Evolutionary conservation across 306 rosid genomes (phyloP).

Genomic region (Spatholobus suberectus): DNA sequence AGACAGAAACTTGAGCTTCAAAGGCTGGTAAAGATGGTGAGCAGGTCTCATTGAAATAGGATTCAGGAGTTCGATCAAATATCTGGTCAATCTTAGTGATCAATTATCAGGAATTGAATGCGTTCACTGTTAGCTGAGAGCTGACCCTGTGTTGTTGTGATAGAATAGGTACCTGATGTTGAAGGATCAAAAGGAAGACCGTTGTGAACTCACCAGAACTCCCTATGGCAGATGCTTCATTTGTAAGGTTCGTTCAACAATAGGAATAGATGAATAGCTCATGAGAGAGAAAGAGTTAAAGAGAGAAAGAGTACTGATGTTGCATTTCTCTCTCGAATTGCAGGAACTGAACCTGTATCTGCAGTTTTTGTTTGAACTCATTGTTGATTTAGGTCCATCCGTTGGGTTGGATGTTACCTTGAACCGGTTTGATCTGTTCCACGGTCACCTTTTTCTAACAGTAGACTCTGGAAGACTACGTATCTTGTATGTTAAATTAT

Average conservation of each 20-base stretch:
- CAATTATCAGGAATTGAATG: no score
- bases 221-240: slow-evolving; percentile 84
- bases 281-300: background rate
- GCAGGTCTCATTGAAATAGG: no score
- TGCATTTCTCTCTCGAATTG: slow-evolving; percentile 42
- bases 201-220: slow-evolving; percentile 85
- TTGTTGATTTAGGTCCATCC: slow-evolving; percentile 69
- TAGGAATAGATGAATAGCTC: background rate
- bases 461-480: slow-evolving; percentile 73
- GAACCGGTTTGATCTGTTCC: slow-evolving; percentile 86
- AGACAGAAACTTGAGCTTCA: no score
- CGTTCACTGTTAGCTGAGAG: no score
- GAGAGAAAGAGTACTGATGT: background rate
- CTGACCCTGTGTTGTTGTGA: background rate
- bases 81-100: no score
- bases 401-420: slow-evolving; percentile 69
- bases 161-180: slow-evolving; percentile 74
- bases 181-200: slow-evolving; percentile 63
- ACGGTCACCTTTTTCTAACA: slow-evolving; percentile 87
- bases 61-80: no score
- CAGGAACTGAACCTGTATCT: slow-evolving; percentile 84
- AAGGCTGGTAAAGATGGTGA: no score
- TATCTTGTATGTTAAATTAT: slow-evolving; percentile 67
- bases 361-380: slow-evolving; percentile 74
- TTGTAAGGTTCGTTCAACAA: slow-evolving; percentile 62